Evolutionary conservation across 345 rosid species (phyloP), one percentile per base, ranked within the genome.

Genomic region (Salix viminalis): DNA sequence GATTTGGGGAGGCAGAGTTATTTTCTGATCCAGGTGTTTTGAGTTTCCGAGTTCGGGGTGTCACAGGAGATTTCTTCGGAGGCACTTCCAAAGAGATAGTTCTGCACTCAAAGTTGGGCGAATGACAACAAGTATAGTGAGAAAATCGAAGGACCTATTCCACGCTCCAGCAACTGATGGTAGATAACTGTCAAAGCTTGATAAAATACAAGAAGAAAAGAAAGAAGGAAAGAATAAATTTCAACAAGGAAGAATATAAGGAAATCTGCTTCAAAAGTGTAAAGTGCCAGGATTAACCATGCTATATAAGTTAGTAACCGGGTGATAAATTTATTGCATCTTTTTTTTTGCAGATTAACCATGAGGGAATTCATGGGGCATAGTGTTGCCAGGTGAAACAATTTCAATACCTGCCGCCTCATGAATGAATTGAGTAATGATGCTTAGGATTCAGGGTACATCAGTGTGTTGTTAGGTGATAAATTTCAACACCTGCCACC

Each of bases 21-120:
- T 69, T 15, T 16, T 76, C 79, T 6, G 44, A 2, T 54, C 15
- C 39, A 46, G 46, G 3, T 9, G 42, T 41, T 79, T 77, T 70
- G 69, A 42, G 46, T 42, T 42, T 11, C 46, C 46, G 46, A 78
- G 91, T 87, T 69, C 86, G 86, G 37, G 95, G 86, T 34, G 92
- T 88, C 34, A 84, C 82, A 7, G 90, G 94, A 80, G 95, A 90
- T 79, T 91, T 94, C 82, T 87, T 87, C 74, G 84, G 91, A 75
- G 95, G 89, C 67, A 89, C 90, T 75, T 91, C 97, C 44, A 80
- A 73, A 61, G 91, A 85, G 69, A 84, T 82, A 36, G 83, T 77
- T 84, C 97, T 90, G 86, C 72, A 71, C 75, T 71, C 69, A 80
- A 73, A 52, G 73, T 61, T 3, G 75, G 36, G 64, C 15, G 70